Evolutionary conservation across 352 stramenopile species (phyloP), one percentile per base, ranked within the genome.

Genomic region (Sclerospora graminicola): DNA sequence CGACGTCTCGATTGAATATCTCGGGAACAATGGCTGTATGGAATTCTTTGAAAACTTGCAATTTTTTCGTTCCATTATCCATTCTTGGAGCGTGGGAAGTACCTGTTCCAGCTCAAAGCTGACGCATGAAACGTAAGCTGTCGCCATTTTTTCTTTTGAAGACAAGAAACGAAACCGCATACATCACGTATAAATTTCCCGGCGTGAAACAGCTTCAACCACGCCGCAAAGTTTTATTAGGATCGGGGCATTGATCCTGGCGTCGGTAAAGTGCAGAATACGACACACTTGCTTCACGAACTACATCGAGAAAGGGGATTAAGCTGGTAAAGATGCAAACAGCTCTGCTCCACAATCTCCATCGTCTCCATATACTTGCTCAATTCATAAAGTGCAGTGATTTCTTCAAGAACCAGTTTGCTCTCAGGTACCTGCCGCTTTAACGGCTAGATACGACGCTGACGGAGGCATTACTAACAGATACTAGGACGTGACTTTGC

Each of bases 111-210:
- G 48, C 37, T 83, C 63, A 37, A 84, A 80, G 3, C 40, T 51
- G 5, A 51, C 31, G 3, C 23, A 47, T 14, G 30, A 41, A n/a
- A 38, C 41, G 9, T 61, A 45, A 20, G 66, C 60, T 8, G 52
- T 34, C 11, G 60, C 51, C 5, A 37, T 34, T 18, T 66, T 41
- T 0, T 66, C 60, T 10, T 53, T 55, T 5, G 52, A 20, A 36
- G 73, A 63, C 19, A 85, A 60, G 32, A 77, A 8, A 89, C 72
- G 31, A 82, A 87, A 2, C 65, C 68, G 33, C 74, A 89, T 1
- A 93, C 76, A n/a, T 91, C 77, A 3, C 72, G 77, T 43, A 95
- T 87, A 32, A 95, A 93, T 40, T 72, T 82, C 40, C 93, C 83
- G 69, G 93, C 78, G 64, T 0, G 83, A 81, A 5, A 95, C 78